A percentile compares a stretch with the other conserved stretches of the same genome.
Conservation (phyloP, 441 rosid species). For the Erysimum cheiri region DNA sequence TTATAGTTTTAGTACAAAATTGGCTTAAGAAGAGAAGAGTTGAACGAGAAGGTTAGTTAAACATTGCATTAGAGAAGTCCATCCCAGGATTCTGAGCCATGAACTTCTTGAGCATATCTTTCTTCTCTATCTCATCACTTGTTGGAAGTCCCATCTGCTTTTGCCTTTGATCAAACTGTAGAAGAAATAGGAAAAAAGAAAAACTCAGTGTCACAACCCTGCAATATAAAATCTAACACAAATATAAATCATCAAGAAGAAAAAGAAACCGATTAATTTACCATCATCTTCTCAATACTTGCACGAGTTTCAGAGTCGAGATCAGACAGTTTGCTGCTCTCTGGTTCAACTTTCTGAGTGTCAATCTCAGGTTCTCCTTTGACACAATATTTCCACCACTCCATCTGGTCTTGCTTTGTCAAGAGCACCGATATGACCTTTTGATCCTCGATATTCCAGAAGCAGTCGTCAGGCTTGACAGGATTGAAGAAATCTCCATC, state of each 20-base stretch:
- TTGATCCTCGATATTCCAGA: slow-evolving; percentile 97
- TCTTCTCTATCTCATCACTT: slow-evolving; percentile 91
- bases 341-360: slow-evolving; percentile 96
- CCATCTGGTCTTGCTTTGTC: slow-evolving; percentile 94
- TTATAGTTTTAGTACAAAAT: background rate
- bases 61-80: slow-evolving; percentile 83
- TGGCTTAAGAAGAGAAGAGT: slow-evolving; percentile 14
- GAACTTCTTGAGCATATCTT: slow-evolving; percentile 86
- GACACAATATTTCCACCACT: slow-evolving; percentile 87
- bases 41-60: slow-evolving; percentile 30
- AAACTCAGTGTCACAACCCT: background rate
- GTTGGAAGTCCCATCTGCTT: slow-evolving; percentile 95
- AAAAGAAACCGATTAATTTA: slow-evolving; percentile 32
- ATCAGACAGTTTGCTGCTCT: slow-evolving; percentile 83
- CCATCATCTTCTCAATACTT: slow-evolving; percentile 97
- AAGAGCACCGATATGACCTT: slow-evolving; percentile 68
- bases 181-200: background rate
- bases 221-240: slow-evolving; percentile 11
- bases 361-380: slow-evolving; percentile 93
- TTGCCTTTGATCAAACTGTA: slow-evolving; percentile 94
- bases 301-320: slow-evolving; percentile 85
- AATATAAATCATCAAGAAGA: background rate
- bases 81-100: slow-evolving; percentile 96
- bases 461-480: slow-evolving; percentile 84
- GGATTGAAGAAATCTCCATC: slow-evolving; percentile 77